Base-by-base conservation (phyloP, 2,329 filamentous ascomycete genomes). In the Colletotrichum destructivum region DNA sequence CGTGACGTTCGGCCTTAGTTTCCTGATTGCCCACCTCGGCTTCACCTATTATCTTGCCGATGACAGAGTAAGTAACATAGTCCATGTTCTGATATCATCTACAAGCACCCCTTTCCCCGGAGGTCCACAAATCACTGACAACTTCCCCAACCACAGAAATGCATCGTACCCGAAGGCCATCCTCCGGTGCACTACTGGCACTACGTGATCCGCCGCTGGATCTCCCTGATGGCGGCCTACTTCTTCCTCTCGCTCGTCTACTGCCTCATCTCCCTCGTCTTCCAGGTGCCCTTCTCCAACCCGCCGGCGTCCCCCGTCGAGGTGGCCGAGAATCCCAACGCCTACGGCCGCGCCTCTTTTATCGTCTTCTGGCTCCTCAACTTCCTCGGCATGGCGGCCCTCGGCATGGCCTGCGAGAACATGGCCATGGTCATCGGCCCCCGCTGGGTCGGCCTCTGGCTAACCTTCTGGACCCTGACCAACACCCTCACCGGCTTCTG, bases 141-240 rank as follows among this genome's bases (percentile, higher is more conserved):
- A 11, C 31, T 31, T 4, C 23, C 15, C 11, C 21, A 18, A 11
- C 13, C 18, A 16, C 40, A 65, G 66, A 69, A 69, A 69, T 69
- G 61, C 18, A 65, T 69, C 12, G 62, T 65, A 6, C 60, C 66
- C 9, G 66, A 69, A 35, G 66, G 61, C 3, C 66, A 65, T 26
- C 66, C 66, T 4, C 54, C 66, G 26, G 66, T 69, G n/a, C 61
- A 69, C 66, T 69, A 69, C 40, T 65, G 66, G 61, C 66, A 65
- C 23, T 63, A 69, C 44, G 61, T 69, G 46, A 69, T 69, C 6
- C 66, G 66, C 11, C 55, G 62, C 15, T 69, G 62, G 54, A 16
- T 61, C 3, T 57, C 67, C 4, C 54, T 69, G 35, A 66, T 69
- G 54, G 46, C 62, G 9, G 61, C 67, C 4, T 69, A 69, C 47